Conservation (phyloP, 768 basidiomycete species). For the Inosperma sp. region DNA sequence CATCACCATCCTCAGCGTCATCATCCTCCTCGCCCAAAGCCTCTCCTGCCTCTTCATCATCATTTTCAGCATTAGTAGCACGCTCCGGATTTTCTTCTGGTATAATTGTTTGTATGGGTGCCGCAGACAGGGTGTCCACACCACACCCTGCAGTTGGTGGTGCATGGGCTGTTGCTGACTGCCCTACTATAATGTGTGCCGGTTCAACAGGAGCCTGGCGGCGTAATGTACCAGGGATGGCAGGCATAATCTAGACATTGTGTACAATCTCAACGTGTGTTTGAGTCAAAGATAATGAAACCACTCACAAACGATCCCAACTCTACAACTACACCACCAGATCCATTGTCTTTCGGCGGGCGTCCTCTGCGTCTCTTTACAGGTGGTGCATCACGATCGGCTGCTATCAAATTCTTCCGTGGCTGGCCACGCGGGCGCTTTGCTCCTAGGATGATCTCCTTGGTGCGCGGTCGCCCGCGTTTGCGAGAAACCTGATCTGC, state of each 20-base stretch:
- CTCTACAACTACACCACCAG: neutral
- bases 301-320: neutral
- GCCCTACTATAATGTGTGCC: too few relatives aligned
- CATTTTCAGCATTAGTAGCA: neutral
- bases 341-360: neutral
- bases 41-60: neutral
- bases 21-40: slow-evolving; percentile 1
- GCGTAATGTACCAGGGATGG: neutral
- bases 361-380: neutral
- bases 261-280: too few relatives aligned
- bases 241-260: neutral
- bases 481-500: neutral
- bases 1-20: neutral
- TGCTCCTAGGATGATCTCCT: neutral
- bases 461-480: neutral
- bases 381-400: neutral
- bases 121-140: neutral
- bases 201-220: neutral
- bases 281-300: too few relatives aligned
- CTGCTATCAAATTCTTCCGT: neutral
- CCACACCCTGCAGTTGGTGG: neutral
- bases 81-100: neutral
- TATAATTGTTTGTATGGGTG: neutral
- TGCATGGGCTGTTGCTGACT: too few relatives aligned
- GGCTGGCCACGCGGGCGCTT: neutral